phyloP scores from a whole-genome alignment of 116 monocot species.

The Papilionanthe hybrid region DNA sequence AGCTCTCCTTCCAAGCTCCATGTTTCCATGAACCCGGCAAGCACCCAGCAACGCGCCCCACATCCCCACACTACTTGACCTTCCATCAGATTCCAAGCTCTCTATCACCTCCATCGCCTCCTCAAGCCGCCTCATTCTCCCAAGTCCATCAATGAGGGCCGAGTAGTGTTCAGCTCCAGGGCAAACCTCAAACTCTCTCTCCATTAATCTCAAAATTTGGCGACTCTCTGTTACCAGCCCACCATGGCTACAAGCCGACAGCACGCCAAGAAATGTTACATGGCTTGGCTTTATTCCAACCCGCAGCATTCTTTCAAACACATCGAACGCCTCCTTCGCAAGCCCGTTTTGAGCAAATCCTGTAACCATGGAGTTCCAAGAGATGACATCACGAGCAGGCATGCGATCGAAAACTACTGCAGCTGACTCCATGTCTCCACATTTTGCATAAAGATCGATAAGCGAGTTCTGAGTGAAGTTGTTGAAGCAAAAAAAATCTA shows the following conservation, averaged over 20 bases:
- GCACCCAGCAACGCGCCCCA: constrained; percentile 79
- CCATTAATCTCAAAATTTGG: constrained; percentile 38
- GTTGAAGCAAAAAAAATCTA: constrained; percentile 14
- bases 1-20: constrained; percentile 44
- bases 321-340: constrained; percentile 35
- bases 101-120: constrained; percentile 56
- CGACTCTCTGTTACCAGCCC: constrained; percentile 40
- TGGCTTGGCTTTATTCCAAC: constrained; percentile 41
- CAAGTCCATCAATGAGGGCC: constrained; percentile 56
- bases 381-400: constrained; percentile 37
- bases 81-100: constrained; percentile 17
- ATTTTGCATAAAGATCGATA: constrained; percentile 77
- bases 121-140: constrained; percentile 25
- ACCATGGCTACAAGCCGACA: constrained; percentile 70
- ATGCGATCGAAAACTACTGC: constrained; percentile 41
- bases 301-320: constrained; percentile 47
- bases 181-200: constrained; percentile 27
- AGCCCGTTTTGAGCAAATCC: constrained; percentile 61
- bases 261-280: constrained; percentile 58
- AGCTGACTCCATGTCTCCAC: constrained; percentile 52
- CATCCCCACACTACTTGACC: constrained; percentile 17
- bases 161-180: constrained; percentile 67
- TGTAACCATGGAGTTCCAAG: constrained; percentile 75
- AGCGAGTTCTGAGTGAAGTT: constrained; percentile 46
- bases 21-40: constrained; percentile 60